A percentile compares a stretch with the other conserved stretches of the same genome.
These are phyloP conservation scores for Pelargonium myrrhifolium DNA, from an alignment of 441 rosid species.

Conservation along the genomic window DNA sequence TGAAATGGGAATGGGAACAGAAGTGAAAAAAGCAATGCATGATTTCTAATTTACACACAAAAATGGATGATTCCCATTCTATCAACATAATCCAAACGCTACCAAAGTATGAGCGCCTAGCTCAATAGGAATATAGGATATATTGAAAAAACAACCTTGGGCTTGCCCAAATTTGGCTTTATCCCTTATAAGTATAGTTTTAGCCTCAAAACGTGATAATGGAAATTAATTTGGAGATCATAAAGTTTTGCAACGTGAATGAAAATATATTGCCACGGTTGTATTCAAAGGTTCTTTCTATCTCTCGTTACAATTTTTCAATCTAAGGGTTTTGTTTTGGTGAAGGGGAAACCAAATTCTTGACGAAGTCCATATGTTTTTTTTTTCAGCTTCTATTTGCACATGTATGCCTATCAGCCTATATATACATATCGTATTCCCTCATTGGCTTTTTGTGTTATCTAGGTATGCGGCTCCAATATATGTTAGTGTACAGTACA, in stretches of 20 bases:
- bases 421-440: background rate
- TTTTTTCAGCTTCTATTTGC: background rate
- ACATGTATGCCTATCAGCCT: background rate
- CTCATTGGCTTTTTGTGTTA: slow-evolving; percentile 12
- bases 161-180: background rate
- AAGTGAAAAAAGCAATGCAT: too few species aligned
- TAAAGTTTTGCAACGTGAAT: background rate
- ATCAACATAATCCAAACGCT: too few species aligned
- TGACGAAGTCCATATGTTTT: background rate
- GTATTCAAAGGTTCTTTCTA: background rate
- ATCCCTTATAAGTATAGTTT: background rate
- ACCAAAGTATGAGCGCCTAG: too few species aligned
- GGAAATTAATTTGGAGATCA: background rate
- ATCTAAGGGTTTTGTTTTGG: background rate
- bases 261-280: background rate
- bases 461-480: slow-evolving; percentile 87
- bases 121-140: too few species aligned
- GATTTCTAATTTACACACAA: background rate
- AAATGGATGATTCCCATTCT: too few species aligned
- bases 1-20: too few species aligned
- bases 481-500: slow-evolving; percentile 63
- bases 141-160: too few species aligned
- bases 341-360: background rate
- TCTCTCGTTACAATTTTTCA: background rate
- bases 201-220: too few species aligned